These are phyloP conservation scores for Pseudogymnoascus sp. DNA, from an alignment of 2,329 filamentous ascomycete species.

Conservation along the genomic window DNA sequence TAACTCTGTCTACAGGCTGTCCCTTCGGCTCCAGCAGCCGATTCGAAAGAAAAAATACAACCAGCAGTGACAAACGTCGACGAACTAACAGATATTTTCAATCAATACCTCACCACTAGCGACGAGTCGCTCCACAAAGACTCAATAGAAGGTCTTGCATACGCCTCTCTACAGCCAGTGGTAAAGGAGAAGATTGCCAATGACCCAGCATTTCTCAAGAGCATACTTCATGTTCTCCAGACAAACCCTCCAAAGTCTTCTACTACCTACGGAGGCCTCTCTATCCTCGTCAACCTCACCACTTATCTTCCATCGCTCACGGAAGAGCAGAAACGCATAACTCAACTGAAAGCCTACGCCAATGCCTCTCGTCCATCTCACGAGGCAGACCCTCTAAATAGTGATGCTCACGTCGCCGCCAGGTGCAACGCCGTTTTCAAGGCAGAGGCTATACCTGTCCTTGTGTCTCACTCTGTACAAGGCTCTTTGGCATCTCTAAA, in stretches of 20 bases:
- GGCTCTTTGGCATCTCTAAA: conserved; percentile 62
- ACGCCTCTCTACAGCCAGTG: conserved; percentile 75
- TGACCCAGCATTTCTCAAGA: conserved; percentile 60
- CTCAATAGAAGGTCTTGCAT: conserved; percentile 84
- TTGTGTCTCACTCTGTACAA: conserved; percentile 68
- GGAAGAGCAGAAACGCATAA: conserved; percentile 88
- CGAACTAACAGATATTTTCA: conserved; percentile 56
- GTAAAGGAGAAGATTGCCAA: conserved; percentile 74
- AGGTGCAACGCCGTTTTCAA: conserved; percentile 75
- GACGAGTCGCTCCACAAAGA: conserved; percentile 54
- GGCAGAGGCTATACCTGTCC: conserved; percentile 65
- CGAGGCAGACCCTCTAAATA: conserved; percentile 59
- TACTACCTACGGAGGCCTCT: conserved; percentile 76
- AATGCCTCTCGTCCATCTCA: conserved; percentile 66
- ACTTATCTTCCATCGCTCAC: conserved; percentile 68
- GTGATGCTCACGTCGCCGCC: conserved; percentile 64
- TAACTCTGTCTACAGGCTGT: conserved; percentile 30
- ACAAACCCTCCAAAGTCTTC: conserved; percentile 56
- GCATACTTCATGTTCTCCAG: conserved; percentile 56
- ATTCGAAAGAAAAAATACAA: conserved; percentile 33
- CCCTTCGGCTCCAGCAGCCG: conserved; percentile 21
- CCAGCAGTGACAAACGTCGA: conserved; percentile 54
- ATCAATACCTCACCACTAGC: conserved; percentile 55
- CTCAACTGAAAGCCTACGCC: conserved; percentile 88
- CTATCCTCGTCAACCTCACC: conserved; percentile 78